These are phyloP conservation scores for Inonotus hispidus DNA, from an alignment of 1,284 basidiomycete genomes.

Conservation along the genomic window DNA sequence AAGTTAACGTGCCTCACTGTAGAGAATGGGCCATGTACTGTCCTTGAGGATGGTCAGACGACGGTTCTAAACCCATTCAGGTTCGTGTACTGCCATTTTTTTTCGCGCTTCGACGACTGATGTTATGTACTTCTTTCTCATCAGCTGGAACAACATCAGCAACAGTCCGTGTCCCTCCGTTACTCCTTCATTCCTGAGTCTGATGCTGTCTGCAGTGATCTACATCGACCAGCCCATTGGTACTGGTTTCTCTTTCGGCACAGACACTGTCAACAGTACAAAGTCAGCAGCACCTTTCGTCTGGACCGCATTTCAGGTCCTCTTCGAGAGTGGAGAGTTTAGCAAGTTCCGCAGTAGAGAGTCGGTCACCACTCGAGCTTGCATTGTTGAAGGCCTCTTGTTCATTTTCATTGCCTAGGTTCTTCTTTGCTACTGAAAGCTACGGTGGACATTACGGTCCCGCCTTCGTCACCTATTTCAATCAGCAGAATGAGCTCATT, in stretches of 20 bases:
- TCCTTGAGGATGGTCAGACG: slow-evolving; percentile 47
- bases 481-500: slow-evolving; percentile 58
- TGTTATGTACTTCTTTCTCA: neutral
- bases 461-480: slow-evolving; percentile 58
- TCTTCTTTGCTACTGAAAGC: slow-evolving; percentile 60
- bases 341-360: slow-evolving; percentile 51
- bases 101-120: slow-evolving; percentile 12
- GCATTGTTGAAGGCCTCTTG: neutral
- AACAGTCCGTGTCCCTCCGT: slow-evolving; percentile 41
- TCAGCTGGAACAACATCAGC: slow-evolving; percentile 64
- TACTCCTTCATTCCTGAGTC: neutral
- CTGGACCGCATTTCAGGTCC: slow-evolving; percentile 61
- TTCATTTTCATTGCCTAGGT: slow-evolving; percentile 32
- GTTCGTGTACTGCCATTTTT: slow-evolving; percentile 24
- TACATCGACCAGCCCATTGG: slow-evolving; percentile 76
- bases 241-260: slow-evolving; percentile 61
- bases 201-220: slow-evolving; percentile 41
- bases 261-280: slow-evolving; percentile 50
- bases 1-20: slow-evolving; percentile 17
- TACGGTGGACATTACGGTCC: slow-evolving; percentile 69
- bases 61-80: slow-evolving; percentile 52
- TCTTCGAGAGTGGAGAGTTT: slow-evolving; percentile 60
- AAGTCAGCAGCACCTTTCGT: slow-evolving; percentile 45
- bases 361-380: slow-evolving; percentile 29
- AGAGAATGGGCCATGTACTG: slow-evolving; percentile 59